These are phyloP conservation scores for Xylariaceae sp. DNA, from an alignment of 2,329 filamentous ascomycete genomes.

Conservation along the genomic window DNA sequence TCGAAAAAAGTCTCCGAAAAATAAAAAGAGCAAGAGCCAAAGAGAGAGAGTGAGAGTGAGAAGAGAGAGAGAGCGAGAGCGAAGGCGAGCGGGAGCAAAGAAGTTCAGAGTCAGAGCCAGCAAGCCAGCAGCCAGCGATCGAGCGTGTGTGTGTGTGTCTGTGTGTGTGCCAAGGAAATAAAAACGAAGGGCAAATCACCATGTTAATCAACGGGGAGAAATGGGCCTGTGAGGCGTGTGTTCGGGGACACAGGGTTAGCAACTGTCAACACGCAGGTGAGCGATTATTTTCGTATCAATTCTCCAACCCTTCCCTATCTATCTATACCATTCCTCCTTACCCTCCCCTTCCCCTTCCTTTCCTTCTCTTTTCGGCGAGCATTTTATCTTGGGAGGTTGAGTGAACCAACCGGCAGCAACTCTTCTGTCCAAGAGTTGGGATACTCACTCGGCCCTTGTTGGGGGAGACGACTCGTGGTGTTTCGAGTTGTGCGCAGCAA, in stretches of 20 bases:
- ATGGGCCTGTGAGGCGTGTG: conserved; percentile 96
- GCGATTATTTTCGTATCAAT: conserved; percentile 31
- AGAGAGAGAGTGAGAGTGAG: neutral
- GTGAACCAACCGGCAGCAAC: neutral
- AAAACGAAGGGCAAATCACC: conserved; percentile 21
- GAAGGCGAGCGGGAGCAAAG: neutral
- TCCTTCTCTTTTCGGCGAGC: conserved; percentile 8
- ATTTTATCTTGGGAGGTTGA: neutral
- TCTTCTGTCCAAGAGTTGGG: neutral
- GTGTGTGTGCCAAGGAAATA: neutral
- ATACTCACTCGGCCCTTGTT: neutral
- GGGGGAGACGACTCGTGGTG: neutral
- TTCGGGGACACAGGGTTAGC: conserved; percentile 97
- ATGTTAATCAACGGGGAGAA: conserved; percentile 95
- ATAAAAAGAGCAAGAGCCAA: neutral
- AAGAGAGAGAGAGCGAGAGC: neutral
- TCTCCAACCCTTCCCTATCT: conserved; percentile 4
- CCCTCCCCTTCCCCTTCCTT: neutral
- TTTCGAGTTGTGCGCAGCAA: neutral
- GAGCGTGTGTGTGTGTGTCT: too few relatives aligned
- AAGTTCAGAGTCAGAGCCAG: neutral
- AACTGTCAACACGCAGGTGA: conserved; percentile 94
- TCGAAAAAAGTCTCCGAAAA: neutral
- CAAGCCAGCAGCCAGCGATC: too few relatives aligned
- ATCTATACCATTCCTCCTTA: neutral